Evolutionary conservation across 371 early-diverging fungal species (phyloP), one percentile per base, ranked within the genome.

Genomic region (Apophysomyces variabilis): DNA sequence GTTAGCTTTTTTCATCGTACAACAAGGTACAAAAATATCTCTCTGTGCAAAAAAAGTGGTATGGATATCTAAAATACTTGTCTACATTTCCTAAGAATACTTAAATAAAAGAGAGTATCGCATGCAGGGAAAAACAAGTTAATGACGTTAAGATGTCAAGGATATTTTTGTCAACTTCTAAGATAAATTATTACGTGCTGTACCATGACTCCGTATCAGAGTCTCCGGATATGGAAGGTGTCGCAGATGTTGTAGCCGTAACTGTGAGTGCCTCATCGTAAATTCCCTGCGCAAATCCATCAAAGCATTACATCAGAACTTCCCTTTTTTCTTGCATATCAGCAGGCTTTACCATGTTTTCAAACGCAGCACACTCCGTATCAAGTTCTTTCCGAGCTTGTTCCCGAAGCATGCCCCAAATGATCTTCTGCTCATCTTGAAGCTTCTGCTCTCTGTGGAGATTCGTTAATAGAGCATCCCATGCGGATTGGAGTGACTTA

Each of bases 161-260:
- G 32, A 26, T 26, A 26, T 26, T 26, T 26, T 3, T 1, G 32
- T 26, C 32, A 26, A 26, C 16, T 45, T 45, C 16, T 13, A 6
- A 13, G 1, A 45, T 16, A 18, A 45, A 16, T 6, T 13, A 6
- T 13, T 45, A 50, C 21, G 54, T 50, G 54, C 54, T 50, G 21
- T 50, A 50, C 54, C 54, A 50, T 7, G 54, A 50, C 21, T 50
- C 54, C 21, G 54, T 21, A 50, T 50, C 54, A 18, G 54, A 50
- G 5, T 50, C 54, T 16, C 54, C 21, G 54, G 54, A 50, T 50
- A 50, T 50, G 21, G 54, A 50, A 9, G 21, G 8, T n/a, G 54
- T 21, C 11, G 54, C 21, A 21, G 54, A 16, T 50, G 54, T 50
- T 21, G 41, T 41, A 41, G 13, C 41, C 1, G 6, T 41, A 13